A percentile compares a stretch with the other conserved stretches of the same genome.
phyloP scores from a whole-genome alignment of 345 rosid species.

The Syzygium aqueum region DNA sequence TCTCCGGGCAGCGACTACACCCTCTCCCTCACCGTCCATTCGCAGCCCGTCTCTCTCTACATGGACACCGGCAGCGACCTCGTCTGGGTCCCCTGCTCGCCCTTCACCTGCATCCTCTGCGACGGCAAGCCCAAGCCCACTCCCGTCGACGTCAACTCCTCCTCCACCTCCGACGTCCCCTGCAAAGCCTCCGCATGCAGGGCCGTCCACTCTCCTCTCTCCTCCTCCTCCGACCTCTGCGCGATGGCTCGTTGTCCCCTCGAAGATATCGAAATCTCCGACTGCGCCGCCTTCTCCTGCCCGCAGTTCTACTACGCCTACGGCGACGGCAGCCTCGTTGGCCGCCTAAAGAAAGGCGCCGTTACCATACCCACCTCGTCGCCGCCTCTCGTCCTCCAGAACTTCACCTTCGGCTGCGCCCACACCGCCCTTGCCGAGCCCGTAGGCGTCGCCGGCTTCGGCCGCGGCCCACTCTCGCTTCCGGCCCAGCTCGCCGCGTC shows the following conservation, averaged over 20 bases:
- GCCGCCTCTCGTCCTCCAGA: conserved; percentile 26
- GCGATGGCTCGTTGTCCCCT: conserved; percentile 82
- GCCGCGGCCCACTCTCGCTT: conserved; percentile 73
- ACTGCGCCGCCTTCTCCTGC: conserved; percentile 55
- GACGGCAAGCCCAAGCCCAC: conserved; percentile 44
- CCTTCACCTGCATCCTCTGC: conserved; percentile 85
- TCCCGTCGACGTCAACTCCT: conserved; percentile 20
- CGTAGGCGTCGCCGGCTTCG: conserved; percentile 91
- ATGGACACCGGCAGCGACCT: conserved; percentile 96
- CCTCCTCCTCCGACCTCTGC: conserved; percentile 69
- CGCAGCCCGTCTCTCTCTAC: conserved; percentile 62
- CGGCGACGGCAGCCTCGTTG: conserved; percentile 87
- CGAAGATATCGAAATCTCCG: conserved; percentile 64
- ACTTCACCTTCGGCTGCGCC: conserved; percentile 89
- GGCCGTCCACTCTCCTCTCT: conserved; percentile 53
- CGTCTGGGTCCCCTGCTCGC: conserved; percentile 94
- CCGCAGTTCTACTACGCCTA: conserved; percentile 89
- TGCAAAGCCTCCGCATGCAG: conserved; percentile 79
- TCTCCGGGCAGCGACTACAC: conserved; percentile 87
- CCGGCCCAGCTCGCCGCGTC: conserved; percentile 65
- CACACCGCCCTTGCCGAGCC: conserved; percentile 83
- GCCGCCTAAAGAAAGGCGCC: conserved; percentile 44
- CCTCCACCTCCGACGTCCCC: conserved; percentile 40
- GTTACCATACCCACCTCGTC: conserved; percentile 33
- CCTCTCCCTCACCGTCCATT: conserved; percentile 39